A percentile compares a stretch with the other conserved stretches of the same genome.
phyloP scores from a whole-genome alignment of 441 rosid genomes.

The Metrosideros polymorpha region DNA sequence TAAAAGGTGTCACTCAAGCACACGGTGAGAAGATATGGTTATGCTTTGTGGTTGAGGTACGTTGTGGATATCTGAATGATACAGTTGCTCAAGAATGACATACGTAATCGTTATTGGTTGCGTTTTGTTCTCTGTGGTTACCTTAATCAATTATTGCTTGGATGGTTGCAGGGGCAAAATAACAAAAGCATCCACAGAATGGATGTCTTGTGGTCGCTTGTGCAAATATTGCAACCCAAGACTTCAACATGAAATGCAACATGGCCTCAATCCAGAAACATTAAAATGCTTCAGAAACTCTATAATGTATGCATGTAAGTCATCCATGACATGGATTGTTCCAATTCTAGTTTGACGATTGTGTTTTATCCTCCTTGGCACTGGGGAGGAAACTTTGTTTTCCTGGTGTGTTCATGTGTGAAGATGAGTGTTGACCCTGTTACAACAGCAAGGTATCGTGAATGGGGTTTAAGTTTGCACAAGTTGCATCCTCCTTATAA shows the following conservation, averaged over 20 bases:
- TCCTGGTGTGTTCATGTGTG: not conserved
- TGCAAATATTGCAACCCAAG: slow-evolving; percentile 72
- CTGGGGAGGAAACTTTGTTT: not conserved
- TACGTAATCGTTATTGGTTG: not conserved
- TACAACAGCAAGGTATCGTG: not conserved
- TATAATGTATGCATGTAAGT: slow-evolving; percentile 19
- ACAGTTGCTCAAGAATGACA: not conserved
- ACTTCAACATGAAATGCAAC: slow-evolving; percentile 9
- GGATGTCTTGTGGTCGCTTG: slow-evolving; percentile 91
- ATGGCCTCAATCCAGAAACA: not conserved
- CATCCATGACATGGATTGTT: slow-evolving; percentile 2
- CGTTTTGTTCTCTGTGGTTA: not conserved
- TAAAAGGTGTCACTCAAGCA: slow-evolving; percentile 82
- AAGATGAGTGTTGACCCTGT: not conserved
- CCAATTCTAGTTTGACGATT: not conserved
- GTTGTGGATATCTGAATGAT: not conserved
- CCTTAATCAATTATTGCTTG: not conserved
- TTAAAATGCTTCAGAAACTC: not conserved
- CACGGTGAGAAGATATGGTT: slow-evolving; percentile 84
- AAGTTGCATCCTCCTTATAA: not conserved
- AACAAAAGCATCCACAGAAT: slow-evolving; percentile 70
- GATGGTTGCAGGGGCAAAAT: slow-evolving; percentile 60
- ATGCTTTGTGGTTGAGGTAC: slow-evolving; percentile 90
- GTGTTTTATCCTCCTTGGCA: not conserved
- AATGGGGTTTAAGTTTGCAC: not conserved